Base-by-base conservation (phyloP, 2,329 filamentous ascomycete species). In the Aureobasidium vineae region DNA sequence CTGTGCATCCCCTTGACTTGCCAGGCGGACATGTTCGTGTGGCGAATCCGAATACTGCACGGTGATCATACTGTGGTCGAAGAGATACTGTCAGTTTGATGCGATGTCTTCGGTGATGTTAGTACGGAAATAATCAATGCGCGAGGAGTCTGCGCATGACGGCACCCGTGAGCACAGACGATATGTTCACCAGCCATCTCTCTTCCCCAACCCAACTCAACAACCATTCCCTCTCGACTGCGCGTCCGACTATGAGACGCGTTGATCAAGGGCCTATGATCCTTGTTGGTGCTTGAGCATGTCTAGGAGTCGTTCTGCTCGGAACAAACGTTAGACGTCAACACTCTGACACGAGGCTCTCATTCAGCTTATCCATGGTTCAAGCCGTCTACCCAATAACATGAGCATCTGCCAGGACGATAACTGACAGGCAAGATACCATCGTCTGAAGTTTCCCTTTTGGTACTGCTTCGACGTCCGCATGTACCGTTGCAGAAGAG, bases 361-460 rank as follows among this genome's bases (percentile, higher is more conserved):
- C 41, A 28, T 23, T 6, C 31, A 49, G 28, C 41, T 43, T 47
- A 7, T 28, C 28, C 28, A 23, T 43, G 40, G 7, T 2, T 23
- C 26, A 40, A 19, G 10, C 33, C 16, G 10, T 19, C 19, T 40
- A 23, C 13, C 40, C 41, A 59, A 45, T 45, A 2, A 59, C 13
- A 59, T 26, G 40, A 45, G 41, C 26, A 23, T 23, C 23, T 4
- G 28, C 16, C 38, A 23, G 56, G 41, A 45, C 26, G 56, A 61
- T 38, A 49, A 31, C 31, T 19, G 57, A 61, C n/a, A 4, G 21
- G n/a, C 43, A 50, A 49, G 41, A 49, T 38, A 38, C 23, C 36
- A 28, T 63, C 59, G 59, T n/a, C 16, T 52, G 45, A 15, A 28
- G 21, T 52, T 63, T 63, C 59, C 59, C 31, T 63, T 63, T 13